These are phyloP conservation scores for Alternaria alternata DNA, from an alignment of 2,329 filamentous ascomycete genomes.

Conservation along the genomic window DNA sequence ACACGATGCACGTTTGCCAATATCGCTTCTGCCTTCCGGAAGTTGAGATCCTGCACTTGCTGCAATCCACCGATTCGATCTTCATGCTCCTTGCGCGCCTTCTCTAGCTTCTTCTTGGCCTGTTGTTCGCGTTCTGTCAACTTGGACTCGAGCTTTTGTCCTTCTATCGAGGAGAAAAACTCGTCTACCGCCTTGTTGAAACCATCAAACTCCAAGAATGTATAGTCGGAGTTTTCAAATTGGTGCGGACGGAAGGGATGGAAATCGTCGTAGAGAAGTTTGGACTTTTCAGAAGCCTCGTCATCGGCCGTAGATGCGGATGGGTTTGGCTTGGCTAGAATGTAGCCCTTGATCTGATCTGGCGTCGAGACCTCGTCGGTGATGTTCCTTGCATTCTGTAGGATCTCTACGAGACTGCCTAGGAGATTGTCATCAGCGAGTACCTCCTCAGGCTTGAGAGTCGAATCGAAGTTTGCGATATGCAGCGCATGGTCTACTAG, in stretches of 20 bases:
- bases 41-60: conserved; percentile 80
- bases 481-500: conserved; percentile 86
- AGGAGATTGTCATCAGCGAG: conserved; percentile 71
- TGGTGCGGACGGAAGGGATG: conserved; percentile 90
- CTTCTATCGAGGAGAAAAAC: conserved; percentile 96
- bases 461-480: conserved; percentile 72
- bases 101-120: conserved; percentile 84
- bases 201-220: conserved; percentile 78
- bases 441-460: conserved; percentile 72
- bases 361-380: conserved; percentile 73
- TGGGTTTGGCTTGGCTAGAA: conserved; percentile 73
- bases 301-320: conserved; percentile 46
- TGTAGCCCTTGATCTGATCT: conserved; percentile 79
- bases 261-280: conserved; percentile 87
- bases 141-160: conserved; percentile 86
- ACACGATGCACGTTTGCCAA: conserved; percentile 90
- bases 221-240: conserved; percentile 72
- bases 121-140: conserved; percentile 81
- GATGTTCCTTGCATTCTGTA: conserved; percentile 75
- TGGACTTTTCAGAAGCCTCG: conserved; percentile 53
- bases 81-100: conserved; percentile 82
- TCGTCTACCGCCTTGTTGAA: conserved; percentile 96
- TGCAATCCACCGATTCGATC: conserved; percentile 86
- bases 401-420: conserved; percentile 70
- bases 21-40: conserved; percentile 88